Conservation (phyloP, 2,329 filamentous ascomycete genomes). For the Sporothrix globosa region DNA sequence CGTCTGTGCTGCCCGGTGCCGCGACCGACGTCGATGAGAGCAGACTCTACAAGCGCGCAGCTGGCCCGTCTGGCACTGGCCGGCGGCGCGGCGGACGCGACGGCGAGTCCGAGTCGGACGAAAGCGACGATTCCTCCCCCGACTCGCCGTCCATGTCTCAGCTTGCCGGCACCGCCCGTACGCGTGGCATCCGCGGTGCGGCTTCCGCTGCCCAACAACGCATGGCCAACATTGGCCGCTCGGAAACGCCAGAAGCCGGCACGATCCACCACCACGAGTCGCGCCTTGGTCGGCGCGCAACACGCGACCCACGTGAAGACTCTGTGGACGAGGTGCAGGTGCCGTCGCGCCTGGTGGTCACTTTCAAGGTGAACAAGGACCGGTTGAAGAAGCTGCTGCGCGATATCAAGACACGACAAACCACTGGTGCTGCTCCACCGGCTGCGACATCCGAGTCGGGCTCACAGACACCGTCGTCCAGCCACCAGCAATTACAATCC, state of each 20-base stretch:
- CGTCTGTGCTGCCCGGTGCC: constrained; percentile 86
- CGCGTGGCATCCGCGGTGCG: constrained; percentile 84
- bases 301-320: constrained; percentile 67
- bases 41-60: constrained; percentile 79
- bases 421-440: constrained; percentile 1
- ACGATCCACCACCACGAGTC: constrained; percentile 72
- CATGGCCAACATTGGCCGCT: constrained; percentile 79
- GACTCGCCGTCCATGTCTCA: constrained; percentile 83
- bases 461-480: constrained; percentile 48
- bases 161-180: constrained; percentile 70
- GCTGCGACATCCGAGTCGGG: constrained; percentile 41
- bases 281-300: constrained; percentile 63
- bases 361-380: constrained; percentile 71
- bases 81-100: constrained; percentile 54
- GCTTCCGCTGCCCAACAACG: constrained; percentile 84
- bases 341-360: constrained; percentile 69
- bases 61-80: constrained; percentile 55
- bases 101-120: constrained; percentile 83
- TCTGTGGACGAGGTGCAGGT: constrained; percentile 62
- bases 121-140: constrained; percentile 83
- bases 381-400: constrained; percentile 68
- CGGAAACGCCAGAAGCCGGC: constrained; percentile 79
- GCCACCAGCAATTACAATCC: constrained; percentile 24
- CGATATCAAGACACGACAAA: constrained; percentile 42
- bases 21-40: constrained; percentile 80